Evolutionary conservation across 129 eudicot species (phyloP).

Genomic region (Flaveria linearis): DNA sequence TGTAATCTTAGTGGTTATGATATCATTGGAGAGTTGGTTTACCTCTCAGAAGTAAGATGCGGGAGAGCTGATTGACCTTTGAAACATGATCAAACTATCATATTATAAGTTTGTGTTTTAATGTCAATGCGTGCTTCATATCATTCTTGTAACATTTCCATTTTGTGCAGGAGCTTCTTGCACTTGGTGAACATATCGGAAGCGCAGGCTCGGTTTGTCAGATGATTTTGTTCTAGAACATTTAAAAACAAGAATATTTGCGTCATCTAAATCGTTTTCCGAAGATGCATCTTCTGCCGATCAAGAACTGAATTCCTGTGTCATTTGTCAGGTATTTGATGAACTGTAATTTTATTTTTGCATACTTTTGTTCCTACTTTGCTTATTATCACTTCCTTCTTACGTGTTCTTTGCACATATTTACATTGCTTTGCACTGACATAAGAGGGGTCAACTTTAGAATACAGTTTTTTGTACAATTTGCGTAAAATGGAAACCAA

Average conservation of each 20-base stretch:
- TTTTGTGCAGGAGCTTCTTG: constrained; percentile 75
- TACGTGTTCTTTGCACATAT: background rate
- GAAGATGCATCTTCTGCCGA: constrained; percentile 46
- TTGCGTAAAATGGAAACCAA: background rate
- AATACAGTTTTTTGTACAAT: too few relatives aligned
- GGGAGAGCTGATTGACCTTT: too few relatives aligned
- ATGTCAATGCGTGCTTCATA: background rate
- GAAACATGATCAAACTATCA: too few relatives aligned
- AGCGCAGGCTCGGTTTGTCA: constrained; percentile 68
- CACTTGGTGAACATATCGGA: constrained; percentile 90
- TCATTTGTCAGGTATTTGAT: constrained; percentile 72
- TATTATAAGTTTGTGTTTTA: too few relatives aligned
- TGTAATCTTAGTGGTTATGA: background rate
- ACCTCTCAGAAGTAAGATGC: background rate
- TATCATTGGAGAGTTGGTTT: background rate
- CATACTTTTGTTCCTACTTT: background rate
- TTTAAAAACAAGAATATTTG: constrained; percentile 53
- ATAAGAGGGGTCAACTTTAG: too few relatives aligned
- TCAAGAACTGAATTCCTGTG: constrained; percentile 64
- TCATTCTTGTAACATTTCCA: background rate
- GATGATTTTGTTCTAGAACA: constrained; percentile 53
- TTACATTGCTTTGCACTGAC: too few relatives aligned
- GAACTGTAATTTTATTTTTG: background rate
- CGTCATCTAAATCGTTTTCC: constrained; percentile 39
- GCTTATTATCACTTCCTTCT: background rate